These are phyloP conservation scores for Sphaerobolus stellatus DNA, from an alignment of 1,284 basidiomycete species.

Conservation along the genomic window DNA sequence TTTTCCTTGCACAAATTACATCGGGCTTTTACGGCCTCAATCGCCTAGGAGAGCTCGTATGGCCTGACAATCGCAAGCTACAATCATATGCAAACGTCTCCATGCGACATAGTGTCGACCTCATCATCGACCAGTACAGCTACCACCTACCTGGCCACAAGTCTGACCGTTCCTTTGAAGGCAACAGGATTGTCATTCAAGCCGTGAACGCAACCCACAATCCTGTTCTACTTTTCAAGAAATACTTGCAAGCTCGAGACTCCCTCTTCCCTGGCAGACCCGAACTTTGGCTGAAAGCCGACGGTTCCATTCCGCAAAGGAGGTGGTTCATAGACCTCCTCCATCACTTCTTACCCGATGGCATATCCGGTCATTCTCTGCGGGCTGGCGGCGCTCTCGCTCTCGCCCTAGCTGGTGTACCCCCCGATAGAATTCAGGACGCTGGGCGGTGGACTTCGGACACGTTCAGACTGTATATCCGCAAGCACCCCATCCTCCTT, in stretches of 20 bases:
- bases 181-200: conserved; percentile 23
- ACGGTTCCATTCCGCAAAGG: conserved; percentile 21
- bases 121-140: background rate
- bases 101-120: conserved; percentile 12
- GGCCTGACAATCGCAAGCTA: conserved; percentile 17
- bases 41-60: conserved; percentile 30
- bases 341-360: conserved; percentile 10
- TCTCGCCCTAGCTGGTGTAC: conserved; percentile 17
- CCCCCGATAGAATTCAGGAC: conserved; percentile 19
- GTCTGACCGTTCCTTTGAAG: conserved; percentile 30
- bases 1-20: conserved; percentile 25
- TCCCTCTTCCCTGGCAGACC: conserved; percentile 18
- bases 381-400: conserved; percentile 24
- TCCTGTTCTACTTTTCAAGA: conserved; percentile 15
- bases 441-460: conserved; percentile 23
- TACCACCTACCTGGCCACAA: conserved; percentile 35
- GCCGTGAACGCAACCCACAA: conserved; percentile 2
- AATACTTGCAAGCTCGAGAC: conserved; percentile 26
- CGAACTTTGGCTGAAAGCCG: conserved; percentile 22
- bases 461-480: conserved; percentile 21
- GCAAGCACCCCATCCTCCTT: conserved; percentile 17
- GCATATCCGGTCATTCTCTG: conserved; percentile 22
- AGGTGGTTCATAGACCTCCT: conserved; percentile 21
- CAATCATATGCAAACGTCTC: conserved; percentile 18
- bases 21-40: conserved; percentile 27